Percentiles rank a stretch among this genome's conserved stretches.
These are phyloP conservation scores for Keithomyces neogunnii DNA, from an alignment of 2,329 filamentous ascomycete species.

Conservation along the genomic window DNA sequence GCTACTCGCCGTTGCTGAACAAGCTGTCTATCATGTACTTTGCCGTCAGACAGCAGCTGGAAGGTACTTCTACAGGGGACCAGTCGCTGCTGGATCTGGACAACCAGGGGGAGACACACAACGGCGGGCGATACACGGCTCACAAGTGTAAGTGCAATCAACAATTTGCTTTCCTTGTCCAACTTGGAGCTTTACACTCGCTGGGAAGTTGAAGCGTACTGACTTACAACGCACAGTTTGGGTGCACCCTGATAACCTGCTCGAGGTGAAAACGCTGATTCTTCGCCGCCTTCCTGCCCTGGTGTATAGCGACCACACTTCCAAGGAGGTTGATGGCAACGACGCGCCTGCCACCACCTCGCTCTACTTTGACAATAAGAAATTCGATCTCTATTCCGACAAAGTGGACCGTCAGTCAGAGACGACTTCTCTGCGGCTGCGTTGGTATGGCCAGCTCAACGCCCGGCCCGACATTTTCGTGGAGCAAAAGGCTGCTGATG, in stretches of 20 bases:
- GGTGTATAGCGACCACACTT: conserved; percentile 82
- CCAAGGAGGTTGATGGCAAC: conserved; percentile 71
- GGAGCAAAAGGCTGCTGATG: conserved; percentile 81
- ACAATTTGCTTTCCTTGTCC: no score
- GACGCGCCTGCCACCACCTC: conserved; percentile 90
- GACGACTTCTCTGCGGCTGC: conserved; percentile 73
- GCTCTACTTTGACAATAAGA: conserved; percentile 86
- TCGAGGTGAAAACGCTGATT: conserved; percentile 95
- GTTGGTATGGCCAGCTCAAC: conserved; percentile 84
- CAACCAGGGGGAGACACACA: conserved; percentile 46
- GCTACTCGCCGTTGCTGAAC: conserved; percentile 83
- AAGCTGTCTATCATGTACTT: conserved; percentile 93
- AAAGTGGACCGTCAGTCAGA: conserved; percentile 72
- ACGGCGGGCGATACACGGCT: conserved; percentile 69
- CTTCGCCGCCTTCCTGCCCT: conserved; percentile 83
- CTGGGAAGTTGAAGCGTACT: conserved; percentile 18
- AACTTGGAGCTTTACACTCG: neutral
- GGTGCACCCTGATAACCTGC: conserved; percentile 90
- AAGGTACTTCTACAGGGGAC: conserved; percentile 36
- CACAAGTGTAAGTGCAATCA: conserved; percentile 62
- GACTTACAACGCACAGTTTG: conserved; percentile 52
- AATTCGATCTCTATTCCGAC: conserved; percentile 76
- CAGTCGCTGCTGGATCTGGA: conserved; percentile 37
- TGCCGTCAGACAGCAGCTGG: conserved; percentile 77
- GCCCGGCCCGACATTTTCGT: conserved; percentile 72